phyloP scores from a whole-genome alignment of 768 basidiomycete genomes.

The Lactifluus hygrophoroides region DNA sequence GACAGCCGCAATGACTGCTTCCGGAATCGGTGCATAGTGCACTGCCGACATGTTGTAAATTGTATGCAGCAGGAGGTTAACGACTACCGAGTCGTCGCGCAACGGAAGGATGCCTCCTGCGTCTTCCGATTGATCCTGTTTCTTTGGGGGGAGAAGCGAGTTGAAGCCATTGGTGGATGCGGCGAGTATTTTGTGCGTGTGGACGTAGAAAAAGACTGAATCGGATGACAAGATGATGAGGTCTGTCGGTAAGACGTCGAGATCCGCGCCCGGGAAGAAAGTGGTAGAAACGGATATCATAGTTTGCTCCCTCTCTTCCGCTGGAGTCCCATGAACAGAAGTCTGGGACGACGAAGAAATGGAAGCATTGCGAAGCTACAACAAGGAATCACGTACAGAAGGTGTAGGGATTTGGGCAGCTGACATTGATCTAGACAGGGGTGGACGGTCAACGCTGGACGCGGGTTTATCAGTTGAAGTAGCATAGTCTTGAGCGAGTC shows the following conservation, averaged over 20 bases:
- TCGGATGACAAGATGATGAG: slow-evolving; percentile 62
- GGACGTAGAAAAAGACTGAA: slow-evolving; percentile 79
- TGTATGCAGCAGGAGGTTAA: slow-evolving; percentile 68
- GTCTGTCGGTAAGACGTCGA: slow-evolving; percentile 49
- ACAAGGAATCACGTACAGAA: slow-evolving; percentile 37
- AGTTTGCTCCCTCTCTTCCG: slow-evolving; percentile 35
- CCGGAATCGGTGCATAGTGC: slow-evolving; percentile 64
- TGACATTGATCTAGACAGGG: slow-evolving; percentile 9
- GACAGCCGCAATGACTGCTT: slow-evolving; percentile 48
- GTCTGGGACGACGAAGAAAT: slow-evolving; percentile 21
- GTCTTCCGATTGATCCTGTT: slow-evolving; percentile 30
- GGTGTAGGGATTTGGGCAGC: slow-evolving; percentile 41
- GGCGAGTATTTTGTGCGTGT: slow-evolving; percentile 46
- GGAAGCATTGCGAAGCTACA: neutral
- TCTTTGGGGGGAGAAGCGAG: slow-evolving; percentile 41
- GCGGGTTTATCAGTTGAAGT: slow-evolving; percentile 32
- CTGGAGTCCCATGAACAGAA: slow-evolving; percentile 30
- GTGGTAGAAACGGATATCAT: slow-evolving; percentile 74
- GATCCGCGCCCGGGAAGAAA: slow-evolving; percentile 62
- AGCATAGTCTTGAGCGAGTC: slow-evolving; percentile 26
- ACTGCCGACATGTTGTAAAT: slow-evolving; percentile 66
- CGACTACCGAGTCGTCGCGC: slow-evolving; percentile 47
- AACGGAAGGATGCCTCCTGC: slow-evolving; percentile 48
- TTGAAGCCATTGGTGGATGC: slow-evolving; percentile 61
- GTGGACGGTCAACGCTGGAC: slow-evolving; percentile 22